Evolutionary conservation across 768 basidiomycete species (phyloP), one percentile per base, ranked within the genome.

Genomic region (Coprinopsis strossmayeri): DNA sequence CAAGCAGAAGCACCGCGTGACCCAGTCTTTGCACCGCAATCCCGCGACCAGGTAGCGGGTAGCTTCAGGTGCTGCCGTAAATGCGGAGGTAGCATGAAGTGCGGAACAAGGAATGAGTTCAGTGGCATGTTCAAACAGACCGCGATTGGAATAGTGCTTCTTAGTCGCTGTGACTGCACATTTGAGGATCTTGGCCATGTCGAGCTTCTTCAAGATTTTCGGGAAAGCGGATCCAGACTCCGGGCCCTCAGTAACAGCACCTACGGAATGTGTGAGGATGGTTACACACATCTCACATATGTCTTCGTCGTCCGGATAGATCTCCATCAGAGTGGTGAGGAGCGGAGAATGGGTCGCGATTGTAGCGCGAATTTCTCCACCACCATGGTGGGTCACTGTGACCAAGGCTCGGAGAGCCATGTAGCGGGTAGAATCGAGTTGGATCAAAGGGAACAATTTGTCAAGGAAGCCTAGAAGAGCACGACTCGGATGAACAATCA

Each of bases 331-430:
- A 24, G 65, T 69, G 13, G 76, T 53, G 9, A 84, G 62, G 12
- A 56, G 57, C 9, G 67, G 59, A 4, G 73, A 64, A 27, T 71
- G 62, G 43, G 67, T 69, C 0, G 80, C 78, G 45, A 85, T 76
- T 48, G 74, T 74, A 38, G 64, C 58, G 30, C 77, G 76, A 23
- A 76, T 69, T 15, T 70, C 64, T 2, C 57, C 50, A 4, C 81
- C 81, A 2, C 81, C 80, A 40, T 83, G 81, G 50, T 80, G 82
- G 0, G 82, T 84, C 10, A 84, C 70, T 20, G 74, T 79, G 0
- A 71, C 71, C 18, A 86, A 62, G 0, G 79, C 72, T 24, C 74
- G 74, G 9, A 85, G 65, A 5, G 78, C 79, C 42, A 81, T 60
- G 53, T 74, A 69, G 1, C 78, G 72, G 2, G 74, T 78, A 2